Conservation (phyloP, 148 eudicot genomes). For the Agrostemma githago region DNA sequence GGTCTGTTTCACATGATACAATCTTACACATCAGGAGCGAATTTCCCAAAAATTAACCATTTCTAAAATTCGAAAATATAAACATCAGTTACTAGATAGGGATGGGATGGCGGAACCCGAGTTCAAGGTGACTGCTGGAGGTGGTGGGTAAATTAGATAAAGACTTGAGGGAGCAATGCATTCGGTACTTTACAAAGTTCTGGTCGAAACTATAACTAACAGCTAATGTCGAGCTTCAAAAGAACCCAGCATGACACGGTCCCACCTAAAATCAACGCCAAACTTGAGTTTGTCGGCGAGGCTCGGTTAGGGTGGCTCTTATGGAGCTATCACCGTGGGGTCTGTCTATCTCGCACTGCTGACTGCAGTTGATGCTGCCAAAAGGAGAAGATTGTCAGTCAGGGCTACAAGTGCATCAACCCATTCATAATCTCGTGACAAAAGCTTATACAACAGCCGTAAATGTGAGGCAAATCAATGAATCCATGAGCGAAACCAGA, state of each 20-base stretch:
- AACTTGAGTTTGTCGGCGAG: conserved; percentile 1
- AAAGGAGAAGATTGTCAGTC: neutral
- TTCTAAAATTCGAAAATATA: neutral
- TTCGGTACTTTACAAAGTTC: conserved; percentile 9
- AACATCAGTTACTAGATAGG: conserved; percentile 4
- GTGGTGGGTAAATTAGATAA: neutral
- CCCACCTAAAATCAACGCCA: neutral
- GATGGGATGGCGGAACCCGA: neutral
- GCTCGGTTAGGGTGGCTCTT: neutral
- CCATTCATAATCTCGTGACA: too few species aligned
- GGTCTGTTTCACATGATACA: neutral
- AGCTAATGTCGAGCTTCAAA: neutral
- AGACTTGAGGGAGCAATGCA: neutral
- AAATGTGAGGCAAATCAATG: neutral
- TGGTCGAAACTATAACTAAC: conserved; percentile 2
- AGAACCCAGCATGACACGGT: conserved; percentile 3
- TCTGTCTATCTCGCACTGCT: conserved; percentile 24
- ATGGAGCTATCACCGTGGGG: conserved; percentile 13
- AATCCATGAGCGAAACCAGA: neutral
- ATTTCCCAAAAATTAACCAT: neutral
- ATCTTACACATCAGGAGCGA: neutral
- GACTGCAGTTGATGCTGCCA: conserved; percentile 32
- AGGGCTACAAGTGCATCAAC: neutral
- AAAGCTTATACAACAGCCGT: neutral
- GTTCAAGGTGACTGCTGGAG: neutral